A percentile compares a stretch with the other conserved stretches of the same genome.
Conservation (phyloP, 2,329 filamentous ascomycete species). For the Ophiostoma ulmi region DNA sequence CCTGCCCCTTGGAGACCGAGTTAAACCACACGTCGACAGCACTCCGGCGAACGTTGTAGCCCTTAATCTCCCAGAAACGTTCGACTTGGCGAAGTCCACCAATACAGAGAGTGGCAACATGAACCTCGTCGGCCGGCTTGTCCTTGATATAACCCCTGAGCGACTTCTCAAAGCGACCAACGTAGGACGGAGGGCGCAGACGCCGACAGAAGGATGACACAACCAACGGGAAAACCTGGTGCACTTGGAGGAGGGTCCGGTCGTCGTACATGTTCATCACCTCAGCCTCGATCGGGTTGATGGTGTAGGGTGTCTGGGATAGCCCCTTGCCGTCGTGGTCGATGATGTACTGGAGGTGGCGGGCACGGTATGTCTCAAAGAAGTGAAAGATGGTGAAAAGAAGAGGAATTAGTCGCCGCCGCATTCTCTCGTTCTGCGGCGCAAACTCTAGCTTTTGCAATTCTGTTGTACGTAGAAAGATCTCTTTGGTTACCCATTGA, state of each 20-base stretch:
- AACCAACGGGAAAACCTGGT: slow-evolving; percentile 60
- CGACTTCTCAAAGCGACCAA: slow-evolving; percentile 57
- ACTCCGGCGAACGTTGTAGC: slow-evolving; percentile 55
- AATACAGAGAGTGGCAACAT: slow-evolving; percentile 55
- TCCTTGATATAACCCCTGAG: slow-evolving; percentile 60
- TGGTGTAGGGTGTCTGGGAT: slow-evolving; percentile 49
- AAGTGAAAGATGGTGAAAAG: slow-evolving; percentile 64
- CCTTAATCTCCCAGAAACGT: slow-evolving; percentile 61
- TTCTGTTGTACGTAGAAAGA: slow-evolving; percentile 56
- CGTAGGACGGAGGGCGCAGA: slow-evolving; percentile 59
- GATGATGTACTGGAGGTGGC: slow-evolving; percentile 53
- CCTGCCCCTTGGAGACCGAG: slow-evolving; percentile 43
- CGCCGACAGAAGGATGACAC: slow-evolving; percentile 60
- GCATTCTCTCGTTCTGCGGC: slow-evolving; percentile 59
- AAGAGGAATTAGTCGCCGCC: slow-evolving; percentile 57
- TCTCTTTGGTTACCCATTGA: slow-evolving; percentile 60
- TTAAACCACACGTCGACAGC: slow-evolving; percentile 58
- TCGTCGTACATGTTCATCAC: slow-evolving; percentile 63
- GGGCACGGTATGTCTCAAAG: slow-evolving; percentile 58
- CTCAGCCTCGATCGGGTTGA: slow-evolving; percentile 57
- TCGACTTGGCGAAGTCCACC: slow-evolving; percentile 60
- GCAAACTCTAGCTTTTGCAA: slow-evolving; percentile 53
- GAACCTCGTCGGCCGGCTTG: slow-evolving; percentile 57
- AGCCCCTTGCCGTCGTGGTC: slow-evolving; percentile 50
- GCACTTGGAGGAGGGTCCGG: slow-evolving; percentile 56